Evolutionary conservation across 352 stramenopile genomes (phyloP).

Genomic region (Phytophthora idaei): DNA sequence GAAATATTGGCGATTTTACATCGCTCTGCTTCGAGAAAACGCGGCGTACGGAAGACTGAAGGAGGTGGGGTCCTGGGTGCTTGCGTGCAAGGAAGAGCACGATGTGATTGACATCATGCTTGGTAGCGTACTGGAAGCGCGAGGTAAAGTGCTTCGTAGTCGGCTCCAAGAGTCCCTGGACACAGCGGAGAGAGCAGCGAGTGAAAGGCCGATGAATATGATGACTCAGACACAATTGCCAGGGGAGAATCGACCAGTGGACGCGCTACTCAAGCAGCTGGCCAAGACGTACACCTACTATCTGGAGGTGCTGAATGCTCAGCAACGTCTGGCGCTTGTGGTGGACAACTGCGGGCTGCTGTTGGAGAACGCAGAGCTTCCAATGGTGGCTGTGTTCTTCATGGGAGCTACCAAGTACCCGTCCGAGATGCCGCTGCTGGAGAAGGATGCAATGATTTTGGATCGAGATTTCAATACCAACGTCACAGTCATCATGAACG

Average conservation of each 20-base stretch:
- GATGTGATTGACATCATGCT: slow-evolving; percentile 84
- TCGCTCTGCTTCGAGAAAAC: slow-evolving; percentile 57
- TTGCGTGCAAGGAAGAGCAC: slow-evolving; percentile 84
- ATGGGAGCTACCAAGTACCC: slow-evolving; percentile 29
- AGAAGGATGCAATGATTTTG: slow-evolving; percentile 22
- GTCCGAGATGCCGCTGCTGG: slow-evolving; percentile 28
- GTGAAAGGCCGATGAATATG: slow-evolving; percentile 3
- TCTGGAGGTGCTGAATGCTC: slow-evolving; percentile 52
- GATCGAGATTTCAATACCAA: slow-evolving; percentile 34
- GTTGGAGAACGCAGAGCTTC: slow-evolving; percentile 46
- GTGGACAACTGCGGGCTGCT: slow-evolving; percentile 34
- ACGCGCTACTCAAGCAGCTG: slow-evolving; percentile 53
- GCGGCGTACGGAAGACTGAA: slow-evolving; percentile 64
- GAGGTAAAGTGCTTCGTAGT: slow-evolving; percentile 49
- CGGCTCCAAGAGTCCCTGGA: slow-evolving; percentile 31
- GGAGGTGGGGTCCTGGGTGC: slow-evolving; percentile 71
- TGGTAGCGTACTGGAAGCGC: slow-evolving; percentile 46
- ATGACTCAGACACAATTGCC: slow-evolving; percentile 6
- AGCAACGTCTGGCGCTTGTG: slow-evolving; percentile 36
- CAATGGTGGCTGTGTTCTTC: slow-evolving; percentile 52
- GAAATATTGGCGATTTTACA: slow-evolving; percentile 82
- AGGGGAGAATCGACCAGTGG: slow-evolving; percentile 4
- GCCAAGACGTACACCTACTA: slow-evolving; percentile 71
- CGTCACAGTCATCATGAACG: slow-evolving; percentile 38
- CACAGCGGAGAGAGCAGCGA: background rate